Evolutionary conservation across 164 flowering plant species (phyloP), one percentile per base, ranked within the genome.

Genomic region (Berberis thunbergii): DNA sequence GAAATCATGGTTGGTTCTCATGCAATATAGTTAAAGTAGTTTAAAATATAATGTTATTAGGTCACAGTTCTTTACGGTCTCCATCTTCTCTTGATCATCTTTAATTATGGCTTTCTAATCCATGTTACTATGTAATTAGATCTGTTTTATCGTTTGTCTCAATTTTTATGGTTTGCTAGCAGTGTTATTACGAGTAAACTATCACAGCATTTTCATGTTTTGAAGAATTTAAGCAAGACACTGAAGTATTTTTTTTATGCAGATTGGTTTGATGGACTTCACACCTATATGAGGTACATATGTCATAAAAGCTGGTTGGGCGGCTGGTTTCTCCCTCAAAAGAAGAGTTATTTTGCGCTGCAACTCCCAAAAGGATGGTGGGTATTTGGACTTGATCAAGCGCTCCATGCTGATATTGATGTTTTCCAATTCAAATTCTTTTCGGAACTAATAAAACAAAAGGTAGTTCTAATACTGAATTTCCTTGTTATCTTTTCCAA

Each of bases 241-340:
- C 59, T 64, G 59, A 67, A 49, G 7, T 53, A 41, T 38, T 67
- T n/a, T n/a, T 58, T 46, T 54, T 4, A 57, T 64, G 45, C 86
- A 95, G 99, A 91, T 78, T 91, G 99, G 98, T 95, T 95, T 81
- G 99, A 95, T 83, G 99, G 99, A 56, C 89, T 95, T 64, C 81
- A 95, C 72, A 95, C 99, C 52, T 95, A 82, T 69, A 91, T 88
- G 96, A 83, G 98, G 75, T 89, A 83, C 71, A 84, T 91, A 73
- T 95, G 99, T 65, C 97, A 95, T 61, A 91, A 87, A 68, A 95
- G 88, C 73, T 95, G 98, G 99, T 78, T 95, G 76, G 99, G 99
- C 52, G 98, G 99, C 60, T 95, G 99, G 98, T 77, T 95, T 75
- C 84, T 95, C 85, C 98, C 99, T 66, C 99, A 95, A 69, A 90